Evolutionary conservation across 257 asterid genomes (phyloP), one percentile per base, ranked within the genome.

Genomic region (Capsicum pubescens): DNA sequence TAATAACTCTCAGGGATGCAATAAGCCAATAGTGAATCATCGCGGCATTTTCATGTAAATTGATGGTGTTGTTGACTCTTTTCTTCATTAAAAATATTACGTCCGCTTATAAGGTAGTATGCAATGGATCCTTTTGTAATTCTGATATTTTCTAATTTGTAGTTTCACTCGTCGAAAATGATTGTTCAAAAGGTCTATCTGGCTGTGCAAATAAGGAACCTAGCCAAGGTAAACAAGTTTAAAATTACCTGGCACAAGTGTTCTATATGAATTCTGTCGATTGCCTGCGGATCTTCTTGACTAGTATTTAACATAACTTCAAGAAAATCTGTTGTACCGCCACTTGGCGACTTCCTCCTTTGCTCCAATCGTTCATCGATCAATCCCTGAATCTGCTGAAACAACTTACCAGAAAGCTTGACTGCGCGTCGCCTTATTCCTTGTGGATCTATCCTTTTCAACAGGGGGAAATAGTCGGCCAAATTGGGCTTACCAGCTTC

Each of bases 401-500:
- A 52, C 26, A 87, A 69, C 85, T 89, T 90, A 79, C 87, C 88
- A 3, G 90, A 85, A 64, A 89, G 85, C 15, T 58, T 19, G 2
- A 89, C 84, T 91, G 86, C 79, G 4, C 96, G 92, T 1, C 87
- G 86, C 6, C 93, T 88, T 60, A 91, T 82, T 6, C 97, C 95
- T 44, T 86, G 95, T 1, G 94, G 95, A 67, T 94, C 98, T 3
- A 92, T 9, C 83, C 42, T 87, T 17, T 77, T 58, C 4, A 93
- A 87, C 6, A 86, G 21, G 0, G 93, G 97, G 70, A 87, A 92
- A 84, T 85, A 91, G 85, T 94, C 98, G 9, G 89, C 95, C 69
- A 89, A 58, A 77, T 94, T 94, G 6, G 95, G 97, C 82, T 87
- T 89, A 10, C 97, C 97, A 17, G 91, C 92, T 79, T 90, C 97